Evolutionary conservation across 176 grass and related monocot genomes (phyloP), one percentile per base, ranked within the genome.

Genomic region (Bolboschoenus planiculmis): DNA sequence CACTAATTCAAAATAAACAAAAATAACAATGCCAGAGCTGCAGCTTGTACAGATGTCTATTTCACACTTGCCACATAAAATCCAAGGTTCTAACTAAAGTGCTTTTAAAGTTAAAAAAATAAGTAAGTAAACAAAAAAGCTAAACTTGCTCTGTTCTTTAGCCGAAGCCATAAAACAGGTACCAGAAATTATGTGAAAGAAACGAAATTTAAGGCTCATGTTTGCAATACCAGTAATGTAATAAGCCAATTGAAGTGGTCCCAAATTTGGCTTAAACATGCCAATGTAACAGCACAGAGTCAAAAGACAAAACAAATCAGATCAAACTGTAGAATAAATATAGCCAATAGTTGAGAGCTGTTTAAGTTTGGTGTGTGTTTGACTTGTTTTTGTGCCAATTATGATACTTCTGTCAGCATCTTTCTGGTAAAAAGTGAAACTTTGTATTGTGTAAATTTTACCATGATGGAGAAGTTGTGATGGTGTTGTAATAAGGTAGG

Each of bases 201-300:
- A 82, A 48, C 40, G 44, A 82, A 44, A 30, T 62, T 10, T 76
- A 16, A 51, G 72, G 72, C 42, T 46, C 8, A 13, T 72, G 67
- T 72, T n/a, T 72, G 39, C 10, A 72, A 27, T n/a, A 24, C 9
- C 3, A 13, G 9, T n/a, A 66, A n/a, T n/a, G 33, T 15, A n/a
- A n/a, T n/a, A 8, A 66, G 72, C 44, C 27, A 80, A 80, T 80
- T 80, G 31, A 60, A 59, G 78, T 80, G 57, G 56, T 9, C 21
- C 56, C 53, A 82, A 82, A 82, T 44, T 62, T 7, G 56, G 14
- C 56, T 14, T 18, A 82, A 64, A 16, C 39, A 15, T 30, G 56
- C 36, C 79, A 64, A 81, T 64, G 13, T 62, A 47, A 62, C 35
- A 63, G 23, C n/a, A 63, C n/a, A 46, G 39, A 42, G 16, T 35